Evolutionary conservation across 106 monocot species (phyloP).

Genomic region (Dendrobium catenatum): DNA sequence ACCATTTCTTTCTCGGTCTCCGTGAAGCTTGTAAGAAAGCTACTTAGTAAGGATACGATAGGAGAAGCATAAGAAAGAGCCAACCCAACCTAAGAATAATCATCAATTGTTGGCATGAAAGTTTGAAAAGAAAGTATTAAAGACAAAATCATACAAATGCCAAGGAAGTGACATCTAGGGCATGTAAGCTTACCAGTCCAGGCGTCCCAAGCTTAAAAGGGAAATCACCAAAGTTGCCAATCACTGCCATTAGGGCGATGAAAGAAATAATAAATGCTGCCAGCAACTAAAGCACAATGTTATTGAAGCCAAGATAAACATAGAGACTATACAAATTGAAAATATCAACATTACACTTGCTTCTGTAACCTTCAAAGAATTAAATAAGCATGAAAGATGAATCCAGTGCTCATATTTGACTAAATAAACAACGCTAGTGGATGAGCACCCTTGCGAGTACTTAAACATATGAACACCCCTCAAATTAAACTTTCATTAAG

Average conservation of each 20-base stretch:
- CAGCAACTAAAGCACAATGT: slow-evolving; percentile 55
- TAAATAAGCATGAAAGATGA: background rate
- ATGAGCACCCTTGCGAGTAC: background rate
- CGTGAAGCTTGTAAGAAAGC: slow-evolving; percentile 82
- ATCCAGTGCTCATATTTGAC: background rate
- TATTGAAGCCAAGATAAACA: background rate
- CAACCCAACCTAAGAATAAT: slow-evolving; percentile 59
- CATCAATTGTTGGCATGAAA: slow-evolving; percentile 1
- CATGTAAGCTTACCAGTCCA: slow-evolving; percentile 55
- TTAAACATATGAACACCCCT: background rate
- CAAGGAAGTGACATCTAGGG: background rate
- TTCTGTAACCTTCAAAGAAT: background rate
- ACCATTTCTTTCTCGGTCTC: slow-evolving; percentile 99
- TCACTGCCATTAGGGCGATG: slow-evolving; percentile 67
- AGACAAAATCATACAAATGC: background rate
- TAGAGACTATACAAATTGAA: background rate
- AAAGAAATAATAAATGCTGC: slow-evolving; percentile 79
- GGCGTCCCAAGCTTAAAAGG: slow-evolving; percentile 79
- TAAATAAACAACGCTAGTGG: background rate
- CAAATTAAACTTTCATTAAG: background rate
- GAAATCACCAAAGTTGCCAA: slow-evolving; percentile 42
- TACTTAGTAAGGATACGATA: slow-evolving; percentile 73
- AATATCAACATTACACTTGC: background rate
- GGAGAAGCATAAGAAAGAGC: slow-evolving; percentile 91
- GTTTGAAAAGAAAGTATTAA: background rate